phyloP scores from a whole-genome alignment of 1,284 basidiomycete species.

The Heterobasidion parviporum region DNA sequence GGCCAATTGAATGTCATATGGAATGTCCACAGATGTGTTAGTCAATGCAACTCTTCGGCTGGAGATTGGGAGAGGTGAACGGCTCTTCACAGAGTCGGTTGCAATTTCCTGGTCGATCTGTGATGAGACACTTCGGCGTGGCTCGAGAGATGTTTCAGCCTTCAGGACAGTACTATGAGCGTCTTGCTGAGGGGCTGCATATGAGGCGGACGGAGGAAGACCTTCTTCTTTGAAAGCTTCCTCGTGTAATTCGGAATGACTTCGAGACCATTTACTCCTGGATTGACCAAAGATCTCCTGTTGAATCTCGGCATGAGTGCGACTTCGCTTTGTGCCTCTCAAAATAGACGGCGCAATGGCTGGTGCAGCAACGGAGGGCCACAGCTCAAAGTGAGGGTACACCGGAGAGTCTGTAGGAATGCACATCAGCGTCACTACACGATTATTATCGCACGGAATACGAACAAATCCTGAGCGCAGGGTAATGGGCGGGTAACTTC shows the following conservation, averaged over 20 bases:
- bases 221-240: no score
- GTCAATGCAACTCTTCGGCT: neutral
- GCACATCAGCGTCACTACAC: neutral
- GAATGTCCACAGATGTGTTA: neutral
- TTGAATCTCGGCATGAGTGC: conserved; percentile 10
- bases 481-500: conserved; percentile 12
- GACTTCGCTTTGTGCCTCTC: neutral
- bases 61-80: no score
- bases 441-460: neutral
- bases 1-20: neutral
- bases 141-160: no score
- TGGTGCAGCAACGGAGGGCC: conserved; percentile 7
- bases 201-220: no score
- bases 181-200: no score
- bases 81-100: no score
- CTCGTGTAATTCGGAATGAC: no score
- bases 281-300: conserved; percentile 11
- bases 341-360: neutral
- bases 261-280: no score
- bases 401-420: conserved; percentile 16
- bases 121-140: no score
- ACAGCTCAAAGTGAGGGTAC: conserved; percentile 21
- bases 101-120: no score
- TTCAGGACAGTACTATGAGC: no score
- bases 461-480: conserved; percentile 17